Base-by-base conservation (phyloP, 2,329 filamentous ascomycete genomes). In the Polytolypa hystricis region DNA sequence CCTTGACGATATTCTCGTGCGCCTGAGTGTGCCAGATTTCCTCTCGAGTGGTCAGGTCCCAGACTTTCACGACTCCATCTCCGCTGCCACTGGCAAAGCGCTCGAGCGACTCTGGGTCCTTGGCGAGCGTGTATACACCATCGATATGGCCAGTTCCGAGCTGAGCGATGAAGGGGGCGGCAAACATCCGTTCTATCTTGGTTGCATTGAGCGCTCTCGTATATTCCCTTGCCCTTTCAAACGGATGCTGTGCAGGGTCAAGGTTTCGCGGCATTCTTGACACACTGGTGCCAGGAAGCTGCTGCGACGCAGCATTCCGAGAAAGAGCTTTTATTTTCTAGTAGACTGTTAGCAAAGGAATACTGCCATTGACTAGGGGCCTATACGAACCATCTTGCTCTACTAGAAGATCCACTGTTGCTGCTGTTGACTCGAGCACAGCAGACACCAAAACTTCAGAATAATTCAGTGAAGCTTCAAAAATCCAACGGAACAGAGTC, bases 1-100 rank as follows among this genome's bases (percentile, higher is more conserved):
- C 83, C 67, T 93, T 94, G 48, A 96, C 84, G 30, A 95, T 80
- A 49, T 93, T 93, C 50, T 94, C 84, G 57, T 98, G 93, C 16
- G 86, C 89, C 44, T 81, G 77, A 3, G 74, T 73, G 50, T 83
- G 72, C 79, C 83, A 89, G 32, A 80, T 70, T 55, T 91, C 81
- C 18, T 81, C 77, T 39, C 75, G 68, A 43, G 70, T 79, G 6
- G 78, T 74, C 48, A 91, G 65, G 60, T 93, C 81, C 86, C 86
- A 93, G 21, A 91, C 81, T 62, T 98, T 98, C 40, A 98, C 75
- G 7, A 95, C 77, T 46, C 91, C 89, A 59, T 98, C 91, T 45
- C 87, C 87, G 47, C 81, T 85, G 29, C 84, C 86, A 52, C 82
- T 89, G 5, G 86, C 84, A 48, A 87, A 74, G 39, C 79, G 69